These are phyloP conservation scores for cucumber (Cucumis sativus) DNA, from an alignment of 306 rosid genomes.

Conservation along the genomic window DNA sequence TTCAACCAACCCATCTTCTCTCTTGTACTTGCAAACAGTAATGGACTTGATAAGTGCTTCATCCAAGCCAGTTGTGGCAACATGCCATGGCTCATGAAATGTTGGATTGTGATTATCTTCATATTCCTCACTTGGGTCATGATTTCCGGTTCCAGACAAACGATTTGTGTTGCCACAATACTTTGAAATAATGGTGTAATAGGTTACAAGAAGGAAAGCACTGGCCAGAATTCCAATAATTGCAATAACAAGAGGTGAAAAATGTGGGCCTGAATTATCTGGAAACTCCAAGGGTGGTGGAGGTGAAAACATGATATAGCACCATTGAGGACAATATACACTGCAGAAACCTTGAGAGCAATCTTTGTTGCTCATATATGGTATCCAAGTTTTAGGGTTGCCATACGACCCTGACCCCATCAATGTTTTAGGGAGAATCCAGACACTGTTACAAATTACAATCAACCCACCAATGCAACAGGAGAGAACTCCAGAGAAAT, in stretches of 20 bases:
- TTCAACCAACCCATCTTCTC: conserved; percentile 53
- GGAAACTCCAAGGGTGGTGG: conserved; percentile 69
- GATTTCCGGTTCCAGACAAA: conserved; percentile 14
- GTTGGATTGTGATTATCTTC: conserved; percentile 44
- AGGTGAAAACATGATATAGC: conserved; percentile 54
- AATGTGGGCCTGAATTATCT: conserved; percentile 35
- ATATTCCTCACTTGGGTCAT: conserved; percentile 20
- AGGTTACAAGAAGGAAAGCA: conserved; percentile 77
- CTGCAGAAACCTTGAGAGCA: conserved; percentile 85
- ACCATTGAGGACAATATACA: conserved; percentile 80
- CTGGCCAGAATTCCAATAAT: conserved; percentile 72
- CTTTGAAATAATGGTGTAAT: conserved; percentile 71
- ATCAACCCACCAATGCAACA: background rate
- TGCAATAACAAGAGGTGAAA: conserved; percentile 83
- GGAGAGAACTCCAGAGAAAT: background rate
- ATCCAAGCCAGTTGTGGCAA: conserved; percentile 48
- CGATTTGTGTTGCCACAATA: conserved; percentile 40
- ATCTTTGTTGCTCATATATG: conserved; percentile 63
- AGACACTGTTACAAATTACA: background rate
- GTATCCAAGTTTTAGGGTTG: conserved; percentile 61
- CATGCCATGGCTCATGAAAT: conserved; percentile 66
- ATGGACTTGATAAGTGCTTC: conserved; percentile 68
- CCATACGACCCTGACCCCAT: conserved; percentile 71
- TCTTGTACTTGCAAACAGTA: conserved; percentile 60
- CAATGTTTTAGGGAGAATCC: conserved; percentile 1